Evolutionary conservation across 371 early-diverging fungal genomes (phyloP).

Genomic region (Syncephalastrum monosporum): DNA sequence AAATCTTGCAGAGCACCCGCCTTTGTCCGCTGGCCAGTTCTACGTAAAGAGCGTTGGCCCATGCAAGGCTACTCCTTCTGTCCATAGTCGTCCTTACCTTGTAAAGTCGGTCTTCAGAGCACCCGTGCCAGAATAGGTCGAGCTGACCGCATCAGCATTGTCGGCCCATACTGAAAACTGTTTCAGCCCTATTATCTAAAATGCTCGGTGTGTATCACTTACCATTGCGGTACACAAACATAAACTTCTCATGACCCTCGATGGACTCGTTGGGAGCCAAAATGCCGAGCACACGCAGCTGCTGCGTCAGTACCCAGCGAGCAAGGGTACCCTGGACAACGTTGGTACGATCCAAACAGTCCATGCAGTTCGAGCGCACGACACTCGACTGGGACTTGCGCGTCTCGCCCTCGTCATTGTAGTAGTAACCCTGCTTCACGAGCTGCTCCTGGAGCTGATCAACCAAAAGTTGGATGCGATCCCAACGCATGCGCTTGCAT

Average conservation of each 20-base stretch:
- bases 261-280: slow-evolving; percentile 59
- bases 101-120: slow-evolving; percentile 98
- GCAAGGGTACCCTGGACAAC: slow-evolving; percentile 95
- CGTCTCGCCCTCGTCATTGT: slow-evolving; percentile 16
- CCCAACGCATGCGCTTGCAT: slow-evolving; percentile 90
- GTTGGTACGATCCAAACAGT: slow-evolving; percentile 99
- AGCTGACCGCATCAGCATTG: slow-evolving; percentile 97
- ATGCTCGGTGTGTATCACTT: slow-evolving; percentile 5
- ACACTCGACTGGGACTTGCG: slow-evolving; percentile 75
- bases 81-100: slow-evolving; percentile 34
- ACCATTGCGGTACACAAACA: slow-evolving; percentile 46
- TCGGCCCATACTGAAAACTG: slow-evolving; percentile 89
- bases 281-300: slow-evolving; percentile 66
- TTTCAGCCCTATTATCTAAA: background rate
- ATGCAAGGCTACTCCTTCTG: background rate
- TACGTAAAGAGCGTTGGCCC: slow-evolving; percentile 6
- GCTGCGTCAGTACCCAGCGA: slow-evolving; percentile 62
- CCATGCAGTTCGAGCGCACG: slow-evolving; percentile 99
- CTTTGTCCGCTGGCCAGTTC: slow-evolving; percentile 86
- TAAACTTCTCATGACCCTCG: slow-evolving; percentile 48
- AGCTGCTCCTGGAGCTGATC: slow-evolving; percentile 69
- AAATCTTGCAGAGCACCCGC: slow-evolving; percentile 84
- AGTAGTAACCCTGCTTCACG: slow-evolving; percentile 55
- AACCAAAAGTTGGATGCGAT: slow-evolving; percentile 73
- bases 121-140: slow-evolving; percentile 97